Conservation (phyloP, 2,329 filamentous ascomycete genomes). For the Botrytis aclada region DNA sequence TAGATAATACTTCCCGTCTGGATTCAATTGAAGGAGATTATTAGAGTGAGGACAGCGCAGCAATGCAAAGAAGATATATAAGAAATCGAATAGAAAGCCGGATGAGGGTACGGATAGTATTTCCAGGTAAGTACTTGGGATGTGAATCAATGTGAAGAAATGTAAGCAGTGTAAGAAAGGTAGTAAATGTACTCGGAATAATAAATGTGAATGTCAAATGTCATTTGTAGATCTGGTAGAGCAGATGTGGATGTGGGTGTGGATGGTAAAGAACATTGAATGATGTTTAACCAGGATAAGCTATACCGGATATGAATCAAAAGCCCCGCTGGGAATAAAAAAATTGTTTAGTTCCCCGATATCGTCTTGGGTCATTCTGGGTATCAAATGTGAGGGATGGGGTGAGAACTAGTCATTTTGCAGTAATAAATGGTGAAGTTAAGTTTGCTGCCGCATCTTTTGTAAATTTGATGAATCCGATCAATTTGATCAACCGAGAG, state of each 20-base stretch:
- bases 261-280: neutral
- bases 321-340: neutral
- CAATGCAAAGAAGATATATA: neutral
- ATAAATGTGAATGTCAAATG: constrained; percentile 2
- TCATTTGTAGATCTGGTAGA: neutral
- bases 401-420: neutral
- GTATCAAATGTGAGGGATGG: neutral
- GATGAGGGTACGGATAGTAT: neutral
- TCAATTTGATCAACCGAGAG: neutral
- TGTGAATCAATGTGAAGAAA: neutral
- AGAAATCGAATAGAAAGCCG: neutral
- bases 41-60: neutral
- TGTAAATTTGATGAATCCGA: too few species aligned
- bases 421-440: too few species aligned
- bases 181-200: neutral
- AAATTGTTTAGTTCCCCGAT: neutral
- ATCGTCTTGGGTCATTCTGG: neutral
- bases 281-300: constrained; percentile 7
- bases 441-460: too few species aligned
- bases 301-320: neutral
- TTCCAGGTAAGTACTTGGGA: neutral
- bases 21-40: neutral
- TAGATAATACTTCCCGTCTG: neutral
- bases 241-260: neutral
- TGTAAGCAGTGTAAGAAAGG: neutral